phyloP scores from a whole-genome alignment of 2,329 filamentous ascomycete genomes.

The Aphanocladium album region DNA sequence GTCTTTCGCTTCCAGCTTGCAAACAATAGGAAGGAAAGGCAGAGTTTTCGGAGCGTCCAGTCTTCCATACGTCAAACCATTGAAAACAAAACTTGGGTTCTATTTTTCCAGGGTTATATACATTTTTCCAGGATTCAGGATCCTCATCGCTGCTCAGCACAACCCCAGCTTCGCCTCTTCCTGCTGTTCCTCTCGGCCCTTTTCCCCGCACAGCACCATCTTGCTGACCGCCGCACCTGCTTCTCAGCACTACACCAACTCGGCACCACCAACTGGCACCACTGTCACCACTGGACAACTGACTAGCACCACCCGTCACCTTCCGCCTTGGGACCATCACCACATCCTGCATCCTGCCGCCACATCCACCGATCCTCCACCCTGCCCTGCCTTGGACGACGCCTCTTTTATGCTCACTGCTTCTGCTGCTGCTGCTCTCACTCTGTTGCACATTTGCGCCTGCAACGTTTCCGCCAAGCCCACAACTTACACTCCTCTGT shows the following conservation, averaged over 20 bases:
- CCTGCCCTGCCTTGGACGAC: neutral
- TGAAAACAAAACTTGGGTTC: neutral
- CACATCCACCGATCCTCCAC: neutral
- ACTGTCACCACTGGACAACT: neutral
- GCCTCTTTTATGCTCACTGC: neutral
- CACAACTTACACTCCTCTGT: neutral
- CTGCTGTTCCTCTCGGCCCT: conserved; percentile 8
- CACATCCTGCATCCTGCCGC: neutral
- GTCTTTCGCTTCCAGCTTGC: neutral
- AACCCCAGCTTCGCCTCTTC: neutral
- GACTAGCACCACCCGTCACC: conserved; percentile 4
- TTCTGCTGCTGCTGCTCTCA: neutral
- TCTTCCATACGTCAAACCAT: neutral
- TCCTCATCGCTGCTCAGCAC: neutral
- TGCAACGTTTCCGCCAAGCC: conserved; percentile 12
- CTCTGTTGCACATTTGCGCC: too few species aligned
- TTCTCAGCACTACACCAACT: neutral
- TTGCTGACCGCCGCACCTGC: conserved; percentile 13
- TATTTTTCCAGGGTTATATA: neutral
- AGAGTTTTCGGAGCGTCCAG: neutral
- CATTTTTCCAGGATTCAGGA: neutral
- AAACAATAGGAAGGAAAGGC: neutral
- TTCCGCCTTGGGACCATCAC: conserved; percentile 7
- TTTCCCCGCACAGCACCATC: conserved; percentile 1
- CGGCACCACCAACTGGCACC: too few species aligned